Conservation (phyloP, 2,329 filamentous ascomycete species). For the Aspergillus eucalypticola region DNA sequence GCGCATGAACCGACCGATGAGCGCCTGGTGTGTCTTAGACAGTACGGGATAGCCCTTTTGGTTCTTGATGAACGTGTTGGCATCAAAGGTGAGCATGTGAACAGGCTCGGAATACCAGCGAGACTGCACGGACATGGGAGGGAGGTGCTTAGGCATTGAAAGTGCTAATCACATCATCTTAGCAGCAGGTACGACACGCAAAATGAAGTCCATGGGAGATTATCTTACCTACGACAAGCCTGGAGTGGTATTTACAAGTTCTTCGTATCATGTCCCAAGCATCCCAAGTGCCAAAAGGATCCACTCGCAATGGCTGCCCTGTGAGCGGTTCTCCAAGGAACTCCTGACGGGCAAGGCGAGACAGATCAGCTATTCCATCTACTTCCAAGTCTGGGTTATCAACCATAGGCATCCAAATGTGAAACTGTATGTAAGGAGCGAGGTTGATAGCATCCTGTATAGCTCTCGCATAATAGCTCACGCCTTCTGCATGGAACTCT, state of each 20-base stretch:
- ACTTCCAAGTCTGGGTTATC: conserved; percentile 63
- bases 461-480: conserved; percentile 77
- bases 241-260: conserved; percentile 78
- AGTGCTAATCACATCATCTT: conserved; percentile 49
- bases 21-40: conserved; percentile 58
- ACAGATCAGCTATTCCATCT: conserved; percentile 47
- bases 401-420: conserved; percentile 82
- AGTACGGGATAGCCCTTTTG: conserved; percentile 60
- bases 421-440: conserved; percentile 74
- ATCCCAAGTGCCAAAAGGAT: conserved; percentile 84
- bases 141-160: conserved; percentile 60
- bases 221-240: conserved; percentile 79
- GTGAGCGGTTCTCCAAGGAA: conserved; percentile 37
- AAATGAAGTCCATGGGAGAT: neutral
- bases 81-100: conserved; percentile 56
- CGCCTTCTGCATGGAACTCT: conserved; percentile 50
- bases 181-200: conserved; percentile 8
- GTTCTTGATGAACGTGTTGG: conserved; percentile 58
- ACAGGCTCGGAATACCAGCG: conserved; percentile 66
- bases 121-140: conserved; percentile 56
- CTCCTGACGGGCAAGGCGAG: conserved; percentile 44
- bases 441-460: conserved; percentile 76
- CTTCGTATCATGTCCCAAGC: conserved; percentile 87
- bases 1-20: conserved; percentile 59
- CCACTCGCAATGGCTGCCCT: conserved; percentile 52